phyloP scores from a whole-genome alignment of 2,329 filamentous ascomycete species.

The Zymoseptoria brevis region DNA sequence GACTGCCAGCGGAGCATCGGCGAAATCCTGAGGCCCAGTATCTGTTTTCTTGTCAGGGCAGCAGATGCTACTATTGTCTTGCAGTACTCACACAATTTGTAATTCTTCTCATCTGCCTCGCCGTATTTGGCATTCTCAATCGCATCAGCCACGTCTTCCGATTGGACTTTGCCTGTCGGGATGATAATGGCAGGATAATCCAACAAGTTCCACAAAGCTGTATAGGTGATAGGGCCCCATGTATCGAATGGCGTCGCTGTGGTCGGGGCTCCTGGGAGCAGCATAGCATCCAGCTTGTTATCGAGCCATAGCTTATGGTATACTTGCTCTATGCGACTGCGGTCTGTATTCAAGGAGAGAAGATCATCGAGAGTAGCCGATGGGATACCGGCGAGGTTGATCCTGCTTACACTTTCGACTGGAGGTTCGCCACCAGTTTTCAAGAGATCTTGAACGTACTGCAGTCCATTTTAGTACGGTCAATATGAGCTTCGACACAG shows the following conservation, averaged over 20 bases:
- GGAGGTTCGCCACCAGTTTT: slow-evolving; percentile 13
- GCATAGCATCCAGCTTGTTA: slow-evolving; percentile 42
- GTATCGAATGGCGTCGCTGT: slow-evolving; percentile 47
- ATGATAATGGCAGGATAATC: slow-evolving; percentile 9
- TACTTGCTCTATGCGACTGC: slow-evolving; percentile 6
- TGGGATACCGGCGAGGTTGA: slow-evolving; percentile 17
- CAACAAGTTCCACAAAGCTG: slow-evolving; percentile 41
- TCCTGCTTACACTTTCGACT: slow-evolving; percentile 15
- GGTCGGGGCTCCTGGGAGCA: slow-evolving; percentile 43
- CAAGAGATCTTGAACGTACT: slow-evolving; percentile 10
- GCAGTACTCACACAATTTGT: slow-evolving; percentile 17
- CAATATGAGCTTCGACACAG: neutral
- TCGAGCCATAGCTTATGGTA: slow-evolving; percentile 39
- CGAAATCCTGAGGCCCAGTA: slow-evolving; percentile 25
- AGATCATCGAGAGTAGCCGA: slow-evolving; percentile 11
- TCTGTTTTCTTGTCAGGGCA: slow-evolving; percentile 15
- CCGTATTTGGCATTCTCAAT: slow-evolving; percentile 7
- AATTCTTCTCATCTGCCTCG: slow-evolving; percentile 12
- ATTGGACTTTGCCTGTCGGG: slow-evolving; percentile 9
- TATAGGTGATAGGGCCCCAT: slow-evolving; percentile 42
- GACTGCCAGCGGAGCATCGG: slow-evolving; percentile 22
- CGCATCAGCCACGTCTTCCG: slow-evolving; percentile 7
- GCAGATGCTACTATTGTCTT: neutral
- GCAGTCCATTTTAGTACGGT: neutral
- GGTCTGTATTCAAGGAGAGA: slow-evolving; percentile 11